These are phyloP conservation scores for Lipomyces chichibuensis DNA, from an alignment of 805 yeast genomes.

Conservation along the genomic window DNA sequence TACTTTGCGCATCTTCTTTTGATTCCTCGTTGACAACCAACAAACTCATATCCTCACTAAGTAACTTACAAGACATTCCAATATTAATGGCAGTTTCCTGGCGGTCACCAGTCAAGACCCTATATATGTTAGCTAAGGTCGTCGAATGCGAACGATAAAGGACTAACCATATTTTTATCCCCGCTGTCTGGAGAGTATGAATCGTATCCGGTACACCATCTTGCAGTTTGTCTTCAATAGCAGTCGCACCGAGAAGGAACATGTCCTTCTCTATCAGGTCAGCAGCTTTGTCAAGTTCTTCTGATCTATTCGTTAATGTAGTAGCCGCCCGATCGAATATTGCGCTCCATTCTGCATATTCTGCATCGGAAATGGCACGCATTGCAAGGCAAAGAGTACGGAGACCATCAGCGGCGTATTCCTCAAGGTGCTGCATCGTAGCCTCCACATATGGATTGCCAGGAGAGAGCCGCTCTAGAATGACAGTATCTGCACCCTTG, in stretches of 20 bases:
- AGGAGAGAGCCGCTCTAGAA: conserved; percentile 75
- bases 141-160: not conserved
- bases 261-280: conserved; percentile 81
- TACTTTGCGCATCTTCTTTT: conserved; percentile 72
- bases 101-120: conserved; percentile 92
- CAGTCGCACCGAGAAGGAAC: conserved; percentile 91
- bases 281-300: conserved; percentile 83
- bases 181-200: conserved; percentile 92
- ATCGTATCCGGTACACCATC: conserved; percentile 99
- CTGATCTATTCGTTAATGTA: conserved; percentile 71
- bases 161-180: conserved; percentile 82
- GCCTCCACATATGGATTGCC: conserved; percentile 77
- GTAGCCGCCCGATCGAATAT: conserved; percentile 80
- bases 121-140: conserved; percentile 8
- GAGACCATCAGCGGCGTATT: conserved; percentile 94
- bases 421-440: conserved; percentile 86
- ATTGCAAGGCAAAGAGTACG: conserved; percentile 92
- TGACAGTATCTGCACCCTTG: conserved; percentile 98
- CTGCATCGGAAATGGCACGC: conserved; percentile 75
- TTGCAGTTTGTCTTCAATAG: conserved; percentile 95
- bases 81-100: conserved; percentile 98
- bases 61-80: conserved; percentile 94
- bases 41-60: conserved; percentile 95
- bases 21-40: conserved; percentile 85
- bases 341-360: conserved; percentile 70